Base-by-base conservation (phyloP, 2,329 filamentous ascomycete genomes). In the Curvularia spicifera region DNA sequence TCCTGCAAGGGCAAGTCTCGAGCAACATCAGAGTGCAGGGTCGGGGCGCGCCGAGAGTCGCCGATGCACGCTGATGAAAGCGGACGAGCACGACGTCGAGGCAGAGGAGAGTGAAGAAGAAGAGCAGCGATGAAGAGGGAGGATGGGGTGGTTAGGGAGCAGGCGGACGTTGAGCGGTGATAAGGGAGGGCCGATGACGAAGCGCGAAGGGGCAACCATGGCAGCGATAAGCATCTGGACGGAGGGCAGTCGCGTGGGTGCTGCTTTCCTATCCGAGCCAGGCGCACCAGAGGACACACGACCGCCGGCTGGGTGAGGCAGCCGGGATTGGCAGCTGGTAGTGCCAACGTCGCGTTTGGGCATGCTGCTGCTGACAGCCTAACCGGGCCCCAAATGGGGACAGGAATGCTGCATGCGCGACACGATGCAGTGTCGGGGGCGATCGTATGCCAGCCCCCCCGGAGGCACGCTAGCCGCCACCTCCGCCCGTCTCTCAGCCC, bases 11-110 rank as follows among this genome's bases (percentile, higher is more conserved):
- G 64, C 60, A 67, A 43, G 39, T 54, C 57, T 52, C 58, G 50
- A 61, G 63, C 53, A 60, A 69, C 71, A 74, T 73, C 48, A 66
- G 62, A 52, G 65, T 59, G 65, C 71, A 72, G 66, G 70, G 68
- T 56, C 62, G 51, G 57, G 51, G 55, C 53, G 54, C 57, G 58
- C 55, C 57, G 57, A 59, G 40, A 56, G 37, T 59, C 31, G 47
- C 57, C 53, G 57, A 57, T 44, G 35, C 57, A 50, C 45, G 40
- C 45, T 33, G 49, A 53, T 42, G 48, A 33, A 49, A 39, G 7
- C 1, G 35, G 43, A 55, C 47, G 33, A 18, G 47, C 33, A 46
- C 18, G 37, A 39, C 40, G 46, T n/a, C 29, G 37, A 45, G 48
- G 39, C 33, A 24, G 61, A 51, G 37, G 6, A 49, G 28, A 9